Evolutionary conservation across 495 filamentous ascomycete species (phyloP), one percentile per base, ranked within the genome.

Genomic region (Hypoxylon trugodes): DNA sequence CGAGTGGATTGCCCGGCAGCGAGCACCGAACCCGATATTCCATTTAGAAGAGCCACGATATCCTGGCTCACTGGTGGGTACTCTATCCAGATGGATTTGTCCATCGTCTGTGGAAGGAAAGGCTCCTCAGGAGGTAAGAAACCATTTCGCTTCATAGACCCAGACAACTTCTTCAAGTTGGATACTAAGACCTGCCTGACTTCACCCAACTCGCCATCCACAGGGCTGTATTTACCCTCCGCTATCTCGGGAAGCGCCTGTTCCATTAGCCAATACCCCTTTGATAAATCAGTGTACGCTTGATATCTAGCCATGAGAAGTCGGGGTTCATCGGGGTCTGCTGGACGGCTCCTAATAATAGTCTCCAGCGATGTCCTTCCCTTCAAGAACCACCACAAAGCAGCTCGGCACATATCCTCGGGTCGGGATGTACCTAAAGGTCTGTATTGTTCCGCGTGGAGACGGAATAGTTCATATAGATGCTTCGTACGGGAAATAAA

Each of bases 321-420:
- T 5, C 70, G 70, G 2, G 64, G 59, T 10, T 79, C 78, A 13
- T 77, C 77, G 1, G 84, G 73, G 24, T 73, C 79, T 1, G 80
- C 68, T 6, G 87, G 82, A 6, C 82, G 83, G 28, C 84, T 82
- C 51, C 90, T 83, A 40, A 92, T 86, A 52, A 86, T 81, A 7
- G 75, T 76, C 75, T 97, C 92, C 42, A 96, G 77, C 4, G 84
- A 82, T 40, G 85, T 81, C 63, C 91, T 86, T 48, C 91, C 93
- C 30, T 82, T 86, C 56, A 96, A 68, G 66, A 96, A 96, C 93
- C 93, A 97, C 93, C 93, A 97, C 2, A 89, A 72, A 13, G 85
- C 86, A 38, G 85, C 88, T 57, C 88, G 78, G 9, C 90, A 79
- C 79, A 93, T 86, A 66, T 92, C 84, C 15, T 83, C 75, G 2